Evolutionary conservation across 139 green algal species (phyloP), one percentile per base, ranked within the genome.

Genomic region (Chlorella sp.): DNA sequence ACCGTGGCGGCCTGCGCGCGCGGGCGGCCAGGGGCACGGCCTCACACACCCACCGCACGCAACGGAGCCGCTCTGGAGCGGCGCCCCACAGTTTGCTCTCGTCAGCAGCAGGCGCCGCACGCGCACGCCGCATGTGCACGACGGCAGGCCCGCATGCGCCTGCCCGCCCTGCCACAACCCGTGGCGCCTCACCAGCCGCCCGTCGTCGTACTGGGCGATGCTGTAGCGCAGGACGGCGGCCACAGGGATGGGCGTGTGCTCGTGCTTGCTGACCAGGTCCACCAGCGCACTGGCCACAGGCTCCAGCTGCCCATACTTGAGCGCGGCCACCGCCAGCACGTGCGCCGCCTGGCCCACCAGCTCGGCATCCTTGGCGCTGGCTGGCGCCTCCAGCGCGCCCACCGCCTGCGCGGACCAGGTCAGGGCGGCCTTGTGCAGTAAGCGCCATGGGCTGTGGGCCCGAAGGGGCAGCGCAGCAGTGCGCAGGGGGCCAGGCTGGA

Each of bases 301-400:
- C 12, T 94, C 89, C 38, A 92, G 72, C 74, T 94, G 86, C 12
- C 80, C 61, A 63, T 95, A 92, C 56, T 86, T 87, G 25, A 88
- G 45, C 2, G 84, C 91, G 11, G 69, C 76, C 25, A 79, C 63
- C 8, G 74, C 71, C 42, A 94, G 71, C 29, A 89, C 73, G 38
- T 74, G 62, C 8, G 71, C 74, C 14, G 74, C 83, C 9, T 61
- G 58, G n/a, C 67, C 79, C 5, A 67, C 74, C 42, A 53, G 36
- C 36, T 77, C 64, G 29, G 71, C 76, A 35, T 67, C 64, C 67
- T 84, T 82, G 8, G 73, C 36, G 33, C 74, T 77, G 23, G 64
- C 45, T 25, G 84, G 56, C 56, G 55, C 68, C 63, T 87, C 82
- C 58, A 93, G 72, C n/a, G 67, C 68, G 9, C 60, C 53, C 0